Evolutionary conservation across 768 basidiomycete species (phyloP), one percentile per base, ranked within the genome.

Genomic region (Tulasnella sp.): DNA sequence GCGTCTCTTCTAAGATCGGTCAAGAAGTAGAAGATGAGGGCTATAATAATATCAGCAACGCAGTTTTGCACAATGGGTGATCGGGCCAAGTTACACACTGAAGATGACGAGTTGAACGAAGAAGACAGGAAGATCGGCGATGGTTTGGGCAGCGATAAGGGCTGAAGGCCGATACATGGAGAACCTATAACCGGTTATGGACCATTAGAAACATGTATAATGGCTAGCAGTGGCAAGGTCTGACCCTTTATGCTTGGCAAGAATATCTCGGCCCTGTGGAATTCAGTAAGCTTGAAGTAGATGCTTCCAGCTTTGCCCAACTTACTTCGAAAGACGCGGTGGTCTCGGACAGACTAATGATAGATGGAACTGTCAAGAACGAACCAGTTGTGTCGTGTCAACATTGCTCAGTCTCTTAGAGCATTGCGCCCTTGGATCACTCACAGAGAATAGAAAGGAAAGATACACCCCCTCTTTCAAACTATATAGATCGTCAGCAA

Each of bases 111-210:
- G 58, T 47, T 64, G 61, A 21, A 64, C n/a, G 19, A 69, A 67
- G 62, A 69, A 70, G 64, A 71, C 68, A 1, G 75, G 75, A 19
- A 73, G 64, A 56, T 75, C 74, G 51, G 71, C 72, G 3, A 71
- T 55, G 0, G 70, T 69, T 26, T 68, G 63, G 9, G 70, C 72
- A 17, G 73, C 52, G 38, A 67, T 65, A 43, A 74, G 70, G 13
- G 74, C 72, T 11, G 68, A 67, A 3, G 73, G 70, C 45, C 73
- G 67, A 65, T 73, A 75, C 69, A 77, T 72, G 19, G 70, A 65
- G 62, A 72, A 76, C 45, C 68, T 68, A 45, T 7, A 38, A 7
- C 15, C 5, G 5, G 15, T 15, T 7, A 38, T 7, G 34, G 15
- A 15, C 15, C 34, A 38, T n/a, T n/a, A n/a, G n/a, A n/a, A n/a